Base-by-base conservation (phyloP, 2,329 filamentous ascomycete genomes). In the Lachnellula subtilissima region DNA sequence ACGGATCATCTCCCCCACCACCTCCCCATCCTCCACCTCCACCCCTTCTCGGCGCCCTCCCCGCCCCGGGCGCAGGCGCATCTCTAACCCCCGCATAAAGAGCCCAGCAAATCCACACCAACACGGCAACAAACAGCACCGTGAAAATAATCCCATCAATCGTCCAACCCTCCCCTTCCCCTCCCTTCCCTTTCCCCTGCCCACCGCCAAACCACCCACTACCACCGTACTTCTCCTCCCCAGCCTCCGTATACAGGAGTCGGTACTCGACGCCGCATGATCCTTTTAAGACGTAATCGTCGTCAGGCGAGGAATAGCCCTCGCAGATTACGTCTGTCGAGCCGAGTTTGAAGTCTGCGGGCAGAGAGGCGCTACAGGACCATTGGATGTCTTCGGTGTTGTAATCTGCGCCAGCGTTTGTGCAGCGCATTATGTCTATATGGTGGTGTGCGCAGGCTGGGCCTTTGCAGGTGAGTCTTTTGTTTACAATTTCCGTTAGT, bases 251-350 rank as follows among this genome's bases (percentile, higher is more conserved):
- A 52, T 97, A 76, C 0, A 88, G 72, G 6, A 97, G 73, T 14
- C 87, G 80, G 72, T 97, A 97, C 73, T 96, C 90, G 23, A 96
- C 92, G 14, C 88, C 94, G 73, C 93, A 97, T 71, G 89, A 94
- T 22, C 94, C 94, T 67, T 89, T 91, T 53, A 97, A 75, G n/a
- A 97, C 82, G 71, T 91, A 95, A 0, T 84, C 84, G 70, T 97
- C 94, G 48, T 93, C 83, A 0, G 86, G 74, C 14, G 76, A 78
- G 56, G 82, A 76, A 74, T 96, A 97, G 11, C 94, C 93, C 69
- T 99, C 93, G 72, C 94, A 99, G 11, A 91, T 78, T 54, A 97
- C 93, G 60, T 97, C 92, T 11, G 93, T 97, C 59, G 82, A 81
- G 55, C 90, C 92, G 28, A 97, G 83, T 72, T 81, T 82, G 60